Percentiles rank a stretch among this genome's conserved stretches.
Evolutionary conservation across 441 rosid species (phyloP).

Genomic region (Aquilaria agallochum): DNA sequence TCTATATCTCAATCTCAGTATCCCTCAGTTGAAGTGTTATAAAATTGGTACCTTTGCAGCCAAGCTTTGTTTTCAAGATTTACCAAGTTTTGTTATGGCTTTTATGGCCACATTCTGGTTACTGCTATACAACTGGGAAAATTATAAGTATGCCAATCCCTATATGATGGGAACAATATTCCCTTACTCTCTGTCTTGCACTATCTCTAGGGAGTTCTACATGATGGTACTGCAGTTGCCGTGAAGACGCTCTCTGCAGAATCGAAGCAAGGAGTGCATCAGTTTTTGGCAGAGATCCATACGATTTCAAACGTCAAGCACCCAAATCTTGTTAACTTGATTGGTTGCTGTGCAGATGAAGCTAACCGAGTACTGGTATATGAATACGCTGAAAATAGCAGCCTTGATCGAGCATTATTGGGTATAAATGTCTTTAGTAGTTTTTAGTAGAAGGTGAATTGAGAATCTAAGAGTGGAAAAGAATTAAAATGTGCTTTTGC

Average conservation of each 20-base stretch:
- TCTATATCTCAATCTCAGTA: too few species aligned
- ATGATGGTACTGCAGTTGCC: constrained; percentile 64
- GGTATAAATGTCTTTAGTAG: constrained; percentile 30
- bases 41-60: too few species aligned
- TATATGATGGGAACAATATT: not conserved
- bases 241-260: constrained; percentile 79
- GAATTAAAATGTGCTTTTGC: constrained; percentile 10
- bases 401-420: constrained; percentile 64
- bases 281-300: constrained; percentile 77
- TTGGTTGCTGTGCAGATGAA: constrained; percentile 80
- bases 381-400: constrained; percentile 75
- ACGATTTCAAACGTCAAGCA: constrained; percentile 71
- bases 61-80: too few species aligned
- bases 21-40: too few species aligned
- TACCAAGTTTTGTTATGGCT: too few species aligned
- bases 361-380: constrained; percentile 67
- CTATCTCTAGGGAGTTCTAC: constrained; percentile 57
- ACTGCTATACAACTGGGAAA: too few species aligned
- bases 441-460: constrained; percentile 5
- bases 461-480: not conserved
- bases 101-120: too few species aligned
- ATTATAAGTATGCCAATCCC: too few species aligned
- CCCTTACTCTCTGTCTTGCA: not conserved
- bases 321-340: constrained; percentile 81
- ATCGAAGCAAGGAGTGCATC: constrained; percentile 81